phyloP scores from a whole-genome alignment of 345 rosid species.

The Fremontodendron californicum region DNA sequence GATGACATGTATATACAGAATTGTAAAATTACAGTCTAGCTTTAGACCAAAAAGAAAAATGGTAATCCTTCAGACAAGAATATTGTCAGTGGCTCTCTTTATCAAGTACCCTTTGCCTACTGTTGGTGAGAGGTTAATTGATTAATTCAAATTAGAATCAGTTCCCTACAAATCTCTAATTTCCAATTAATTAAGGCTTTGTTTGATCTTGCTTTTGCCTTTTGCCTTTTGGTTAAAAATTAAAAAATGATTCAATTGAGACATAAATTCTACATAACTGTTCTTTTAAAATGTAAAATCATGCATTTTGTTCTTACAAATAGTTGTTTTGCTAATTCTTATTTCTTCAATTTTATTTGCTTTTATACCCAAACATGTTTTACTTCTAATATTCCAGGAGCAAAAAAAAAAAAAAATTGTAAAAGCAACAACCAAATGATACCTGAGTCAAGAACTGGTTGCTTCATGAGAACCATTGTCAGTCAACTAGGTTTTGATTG shows the following conservation, averaged over 20 bases:
- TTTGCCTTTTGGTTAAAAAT: not conserved
- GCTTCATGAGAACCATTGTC: not conserved
- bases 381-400: too few relatives aligned
- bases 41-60: too few relatives aligned
- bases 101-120: not conserved
- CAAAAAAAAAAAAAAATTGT: too few relatives aligned
- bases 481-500: not conserved
- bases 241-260: not conserved
- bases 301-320: not conserved
- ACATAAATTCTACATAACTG: not conserved
- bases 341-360: too few relatives aligned
- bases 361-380: too few relatives aligned
- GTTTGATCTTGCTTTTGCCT: not conserved
- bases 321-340: not conserved
- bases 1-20: not conserved
- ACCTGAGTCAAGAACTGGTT: not conserved
- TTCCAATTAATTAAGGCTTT: not conserved
- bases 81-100: not conserved
- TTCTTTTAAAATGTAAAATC: not conserved
- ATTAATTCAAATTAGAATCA: not conserved
- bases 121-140: not conserved
- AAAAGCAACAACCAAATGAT: too few relatives aligned
- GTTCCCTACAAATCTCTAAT: not conserved
- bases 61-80: not conserved
- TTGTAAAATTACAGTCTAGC: too few relatives aligned